A percentile compares a stretch with the other conserved stretches of the same genome.
Conservation (phyloP, 805 yeast genomes). For the Candida ipomoeae region DNA sequence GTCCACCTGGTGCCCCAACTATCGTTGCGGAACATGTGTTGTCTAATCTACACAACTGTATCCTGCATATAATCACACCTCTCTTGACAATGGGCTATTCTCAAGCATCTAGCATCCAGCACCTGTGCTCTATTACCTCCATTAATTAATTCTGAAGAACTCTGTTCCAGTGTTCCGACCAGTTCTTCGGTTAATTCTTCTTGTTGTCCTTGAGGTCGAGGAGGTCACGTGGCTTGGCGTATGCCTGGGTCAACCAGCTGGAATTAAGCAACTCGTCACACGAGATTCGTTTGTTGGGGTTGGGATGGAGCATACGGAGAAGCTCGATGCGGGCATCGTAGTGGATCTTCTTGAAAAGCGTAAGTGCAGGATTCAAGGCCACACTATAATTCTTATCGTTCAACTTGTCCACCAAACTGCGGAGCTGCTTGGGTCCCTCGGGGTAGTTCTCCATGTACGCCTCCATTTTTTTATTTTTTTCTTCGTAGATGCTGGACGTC, state of each 20-base stretch:
- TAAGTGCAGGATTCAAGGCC: slow-evolving; percentile 29
- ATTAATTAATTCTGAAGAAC: background rate
- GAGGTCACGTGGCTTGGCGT: slow-evolving; percentile 37
- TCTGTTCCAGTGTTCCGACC: too few species aligned
- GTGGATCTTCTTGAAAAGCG: slow-evolving; percentile 32
- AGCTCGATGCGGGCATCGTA: slow-evolving; percentile 33
- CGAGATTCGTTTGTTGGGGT: slow-evolving; percentile 21
- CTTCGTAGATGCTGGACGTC: slow-evolving; percentile 27
- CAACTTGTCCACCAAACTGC: slow-evolving; percentile 22
- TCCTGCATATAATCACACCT: too few species aligned
- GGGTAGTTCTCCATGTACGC: slow-evolving; percentile 29
- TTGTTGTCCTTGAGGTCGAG: slow-evolving; percentile 14
- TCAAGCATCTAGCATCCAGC: too few species aligned
- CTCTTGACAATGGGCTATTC: too few species aligned
- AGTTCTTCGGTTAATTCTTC: slow-evolving; percentile 1
- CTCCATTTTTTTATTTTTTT: slow-evolving; percentile 19
- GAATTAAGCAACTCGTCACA: slow-evolving; percentile 24
- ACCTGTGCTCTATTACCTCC: too few species aligned
- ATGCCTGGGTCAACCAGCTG: slow-evolving; percentile 37
- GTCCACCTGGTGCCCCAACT: too few species aligned
- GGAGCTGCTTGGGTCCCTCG: slow-evolving; percentile 17
- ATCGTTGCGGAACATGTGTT: too few species aligned
- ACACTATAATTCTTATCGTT: slow-evolving; percentile 20
- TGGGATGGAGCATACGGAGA: slow-evolving; percentile 34
- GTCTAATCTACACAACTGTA: too few species aligned